Evolutionary conservation across 148 eudicot species (phyloP), one percentile per base, ranked within the genome.

Genomic region (Pouteria glomerata): DNA sequence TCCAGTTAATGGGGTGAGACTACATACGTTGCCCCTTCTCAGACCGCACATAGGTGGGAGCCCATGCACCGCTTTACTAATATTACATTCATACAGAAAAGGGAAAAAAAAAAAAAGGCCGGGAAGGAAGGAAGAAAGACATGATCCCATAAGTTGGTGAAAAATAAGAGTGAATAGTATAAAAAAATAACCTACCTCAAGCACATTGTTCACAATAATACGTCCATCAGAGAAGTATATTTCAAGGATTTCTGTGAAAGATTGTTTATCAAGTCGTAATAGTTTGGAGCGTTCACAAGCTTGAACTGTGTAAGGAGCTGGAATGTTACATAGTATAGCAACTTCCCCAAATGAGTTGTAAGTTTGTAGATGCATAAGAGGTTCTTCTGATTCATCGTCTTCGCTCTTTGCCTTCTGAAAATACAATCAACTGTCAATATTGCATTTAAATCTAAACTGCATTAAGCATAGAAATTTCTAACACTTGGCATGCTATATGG

Each of bases 181-280:
- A 10, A 48, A 10, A 48, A 66, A 10, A 48, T 47, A 45, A 29
- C 70, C 42, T 18, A 66, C 70, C 39, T 66, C 70, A 27, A 66
- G 57, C 11, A 66, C 35, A 50, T 33, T 81, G 63, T 74, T 62
- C 13, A 81, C 34, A 62, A 81, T 72, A 8, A 59, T 45, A 31
- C 79, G 69, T 11, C 81, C 81, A 71, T 77, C 81, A 29, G 48
- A 51, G 57, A 81, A 81, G 62, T 81, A 55, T n/a, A 74, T 70
- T 34, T 78, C 76, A 19, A 78, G 71, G 51, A 78, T 42, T 10
- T 71, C 55, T 8, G 60, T 50, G 35, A 81, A 63, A 24, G 76
- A 57, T 56, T 78, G 76, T 37, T 78, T 81, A 39, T 78, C 81
- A 53, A 81, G 47, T 12, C 84, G 73, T 18, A 81, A 69, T 27